A percentile compares a stretch with the other conserved stretches of the same genome.
phyloP scores from a whole-genome alignment of 179 eudicot genomes.

The Silene noctiflora region DNA sequence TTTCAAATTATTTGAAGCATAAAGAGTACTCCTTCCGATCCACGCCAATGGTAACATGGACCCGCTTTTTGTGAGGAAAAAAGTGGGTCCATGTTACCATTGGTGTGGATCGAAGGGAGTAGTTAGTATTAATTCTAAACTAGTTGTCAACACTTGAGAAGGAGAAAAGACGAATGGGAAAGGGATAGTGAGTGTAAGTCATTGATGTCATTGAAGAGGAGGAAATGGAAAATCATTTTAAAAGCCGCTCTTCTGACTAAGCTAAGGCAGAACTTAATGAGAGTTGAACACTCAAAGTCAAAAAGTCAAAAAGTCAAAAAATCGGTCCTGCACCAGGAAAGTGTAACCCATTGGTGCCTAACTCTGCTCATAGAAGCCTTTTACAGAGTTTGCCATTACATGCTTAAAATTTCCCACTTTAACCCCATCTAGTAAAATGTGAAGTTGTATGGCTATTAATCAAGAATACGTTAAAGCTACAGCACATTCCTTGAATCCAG shows the following conservation, averaged over 20 bases:
- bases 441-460: constrained; percentile 8
- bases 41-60: too few relatives aligned
- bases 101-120: too few relatives aligned
- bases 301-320: background rate
- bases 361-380: background rate
- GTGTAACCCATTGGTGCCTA: constrained; percentile 5
- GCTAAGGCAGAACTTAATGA: background rate
- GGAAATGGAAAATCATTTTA: background rate
- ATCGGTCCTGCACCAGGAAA: background rate
- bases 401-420: background rate
- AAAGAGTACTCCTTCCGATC: too few relatives aligned
- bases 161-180: background rate
- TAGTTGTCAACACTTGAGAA: background rate
- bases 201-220: background rate
- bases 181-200: background rate
- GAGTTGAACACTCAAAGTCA: background rate
- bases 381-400: background rate
- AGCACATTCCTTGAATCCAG: background rate
- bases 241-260: background rate
- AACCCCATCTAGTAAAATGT: background rate
- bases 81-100: too few relatives aligned
- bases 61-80: too few relatives aligned
- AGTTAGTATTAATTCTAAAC: too few relatives aligned
- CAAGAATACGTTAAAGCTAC: background rate
- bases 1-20: background rate